Evolutionary conservation across 371 early-diverging fungal genomes (phyloP).

Genomic region (Mortierella sp.): DNA sequence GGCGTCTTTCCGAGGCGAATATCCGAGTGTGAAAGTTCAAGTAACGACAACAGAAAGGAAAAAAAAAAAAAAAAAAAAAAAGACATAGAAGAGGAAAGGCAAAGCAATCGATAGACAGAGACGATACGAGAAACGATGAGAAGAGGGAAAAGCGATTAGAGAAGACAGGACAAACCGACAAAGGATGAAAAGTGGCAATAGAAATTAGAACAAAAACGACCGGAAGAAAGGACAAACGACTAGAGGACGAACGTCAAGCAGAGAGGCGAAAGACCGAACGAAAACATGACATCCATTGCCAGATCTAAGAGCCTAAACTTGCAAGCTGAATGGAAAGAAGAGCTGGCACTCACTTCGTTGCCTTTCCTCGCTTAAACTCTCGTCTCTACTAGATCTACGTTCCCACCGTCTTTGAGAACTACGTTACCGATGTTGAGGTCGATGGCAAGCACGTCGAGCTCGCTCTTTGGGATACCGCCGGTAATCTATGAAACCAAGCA

Average conservation of each 20-base stretch:
- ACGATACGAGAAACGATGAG: too few species aligned
- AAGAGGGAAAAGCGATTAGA: too few species aligned
- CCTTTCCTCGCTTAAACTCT: not conserved
- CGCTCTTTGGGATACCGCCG: slow-evolving; percentile 99
- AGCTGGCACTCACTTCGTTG: too few species aligned
- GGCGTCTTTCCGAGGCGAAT: too few species aligned
- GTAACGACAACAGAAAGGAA: not conserved
- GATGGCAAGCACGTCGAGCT: slow-evolving; percentile 95
- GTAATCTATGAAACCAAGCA: slow-evolving; percentile 58
- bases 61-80: not conserved
- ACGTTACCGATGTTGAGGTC: slow-evolving; percentile 94
- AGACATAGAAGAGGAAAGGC: too few species aligned
- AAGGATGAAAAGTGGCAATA: too few species aligned
- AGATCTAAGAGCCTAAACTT: too few species aligned
- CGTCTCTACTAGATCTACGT: slow-evolving; percentile 75
- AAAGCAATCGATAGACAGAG: too few species aligned
- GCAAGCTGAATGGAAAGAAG: not conserved
- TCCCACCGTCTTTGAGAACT: slow-evolving; percentile 98
- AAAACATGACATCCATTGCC: too few species aligned
- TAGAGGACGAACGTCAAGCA: not conserved
- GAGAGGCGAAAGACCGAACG: not conserved
- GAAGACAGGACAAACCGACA: too few species aligned
- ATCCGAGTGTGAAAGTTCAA: not conserved
- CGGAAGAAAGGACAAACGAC: too few species aligned
- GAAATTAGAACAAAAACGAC: too few species aligned